Conservation (phyloP, 257 asterid species). For the Mentha longifolia region DNA sequence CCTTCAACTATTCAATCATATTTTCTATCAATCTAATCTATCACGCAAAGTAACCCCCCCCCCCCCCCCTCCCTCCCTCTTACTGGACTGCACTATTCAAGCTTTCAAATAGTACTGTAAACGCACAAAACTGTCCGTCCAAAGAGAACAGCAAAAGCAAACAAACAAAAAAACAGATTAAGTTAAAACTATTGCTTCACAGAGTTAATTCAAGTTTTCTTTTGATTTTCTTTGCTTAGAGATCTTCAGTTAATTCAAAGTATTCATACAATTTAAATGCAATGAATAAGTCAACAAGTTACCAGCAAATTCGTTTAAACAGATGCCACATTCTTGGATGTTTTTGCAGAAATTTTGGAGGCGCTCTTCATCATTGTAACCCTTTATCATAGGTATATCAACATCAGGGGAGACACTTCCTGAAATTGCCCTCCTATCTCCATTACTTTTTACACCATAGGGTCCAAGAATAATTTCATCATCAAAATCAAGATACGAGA, state of each 20-base stretch:
- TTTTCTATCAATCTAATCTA: too few species aligned
- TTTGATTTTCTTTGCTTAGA: not conserved
- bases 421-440: constrained; percentile 77
- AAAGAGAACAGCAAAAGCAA: not conserved
- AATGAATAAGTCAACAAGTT: constrained; percentile 27
- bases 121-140: not conserved
- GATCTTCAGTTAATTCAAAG: constrained; percentile 8
- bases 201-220: constrained; percentile 16
- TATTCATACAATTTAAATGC: constrained; percentile 5
- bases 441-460: constrained; percentile 40
- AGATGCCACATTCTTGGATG: constrained; percentile 81
- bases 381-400: constrained; percentile 72
- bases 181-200: not conserved
- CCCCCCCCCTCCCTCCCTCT: not conserved
- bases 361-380: constrained; percentile 70
- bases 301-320: constrained; percentile 79
- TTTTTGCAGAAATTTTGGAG: constrained; percentile 67
- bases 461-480: constrained; percentile 73
- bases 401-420: constrained; percentile 62
- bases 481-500: constrained; percentile 74
- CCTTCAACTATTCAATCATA: too few species aligned
- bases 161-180: constrained; percentile 4
- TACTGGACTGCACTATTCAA: not conserved
- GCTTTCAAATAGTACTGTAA: not conserved
- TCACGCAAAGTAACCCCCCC: too few species aligned